Evolutionary conservation across 2,329 filamentous ascomycete genomes (phyloP).

Genomic region (Westerdykella ornata): DNA sequence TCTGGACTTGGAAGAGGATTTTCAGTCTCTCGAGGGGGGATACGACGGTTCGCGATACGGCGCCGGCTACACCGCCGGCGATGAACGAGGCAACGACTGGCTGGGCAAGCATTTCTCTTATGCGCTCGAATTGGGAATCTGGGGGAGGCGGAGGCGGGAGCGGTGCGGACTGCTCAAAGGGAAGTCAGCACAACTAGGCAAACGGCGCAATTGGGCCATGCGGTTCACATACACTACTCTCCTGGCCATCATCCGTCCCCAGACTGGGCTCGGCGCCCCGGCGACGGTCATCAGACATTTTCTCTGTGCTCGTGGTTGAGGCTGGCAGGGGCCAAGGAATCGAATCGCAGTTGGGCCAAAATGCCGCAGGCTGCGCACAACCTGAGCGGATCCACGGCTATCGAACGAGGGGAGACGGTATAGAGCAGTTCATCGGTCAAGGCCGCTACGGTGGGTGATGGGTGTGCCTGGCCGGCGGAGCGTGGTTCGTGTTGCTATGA

Average conservation of each 20-base stretch:
- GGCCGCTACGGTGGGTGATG: conserved; percentile 3
- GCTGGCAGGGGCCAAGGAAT: conserved; percentile 6
- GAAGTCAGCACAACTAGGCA: conserved; percentile 10
- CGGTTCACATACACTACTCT: conserved; percentile 13
- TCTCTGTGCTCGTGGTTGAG: conserved; percentile 16
- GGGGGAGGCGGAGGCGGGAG: conserved; percentile 4
- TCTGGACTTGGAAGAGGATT: conserved; percentile 96
- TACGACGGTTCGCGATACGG: conserved; percentile 95
- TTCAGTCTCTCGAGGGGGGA: conserved; percentile 93
- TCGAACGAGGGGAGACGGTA: conserved; percentile 16
- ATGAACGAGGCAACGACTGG: conserved; percentile 88
- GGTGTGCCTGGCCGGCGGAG: background rate
- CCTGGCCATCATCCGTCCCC: conserved; percentile 14
- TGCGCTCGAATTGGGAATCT: conserved; percentile 21
- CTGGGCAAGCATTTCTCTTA: conserved; percentile 54
- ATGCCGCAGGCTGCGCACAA: conserved; percentile 7
- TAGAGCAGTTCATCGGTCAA: conserved; percentile 26
- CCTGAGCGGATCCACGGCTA: conserved; percentile 17
- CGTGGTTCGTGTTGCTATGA: conserved; percentile 8
- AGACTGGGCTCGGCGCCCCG: conserved; percentile 16
- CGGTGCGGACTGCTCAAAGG: conserved; percentile 8
- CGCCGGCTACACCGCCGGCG: conserved; percentile 87
- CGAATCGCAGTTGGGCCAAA: conserved; percentile 2
- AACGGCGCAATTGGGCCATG: background rate
- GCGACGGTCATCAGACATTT: conserved; percentile 14